A percentile compares a stretch with the other conserved stretches of the same genome.
Evolutionary conservation across 331 rosid species (phyloP).

Genomic region (Cucumis variabilis): DNA sequence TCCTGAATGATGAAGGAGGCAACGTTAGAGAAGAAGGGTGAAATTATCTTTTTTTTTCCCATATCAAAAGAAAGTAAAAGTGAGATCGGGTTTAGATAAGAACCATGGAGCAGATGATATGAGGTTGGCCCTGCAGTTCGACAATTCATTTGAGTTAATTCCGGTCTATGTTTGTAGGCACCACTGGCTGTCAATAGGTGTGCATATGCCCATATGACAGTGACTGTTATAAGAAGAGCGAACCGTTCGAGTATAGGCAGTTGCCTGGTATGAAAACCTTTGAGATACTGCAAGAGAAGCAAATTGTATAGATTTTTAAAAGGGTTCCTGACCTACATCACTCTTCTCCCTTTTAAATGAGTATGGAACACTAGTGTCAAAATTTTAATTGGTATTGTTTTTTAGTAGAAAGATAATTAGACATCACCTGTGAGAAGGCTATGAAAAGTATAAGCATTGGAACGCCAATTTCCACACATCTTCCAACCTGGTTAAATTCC

Average conservation of each 20-base stretch:
- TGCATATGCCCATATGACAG: conserved; percentile 97
- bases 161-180: conserved; percentile 85
- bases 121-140: conserved; percentile 88
- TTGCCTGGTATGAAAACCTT: conserved; percentile 76
- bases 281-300: conserved; percentile 72
- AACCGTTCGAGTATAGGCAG: conserved; percentile 84
- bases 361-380: too few species aligned
- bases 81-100: conserved; percentile 35
- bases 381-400: neutral
- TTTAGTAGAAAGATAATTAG: neutral
- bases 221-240: conserved; percentile 85
- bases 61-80: neutral
- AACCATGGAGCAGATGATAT: conserved; percentile 99
- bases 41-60: neutral
- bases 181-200: conserved; percentile 98
- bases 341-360: neutral
- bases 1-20: conserved; percentile 51
- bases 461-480: conserved; percentile 93
- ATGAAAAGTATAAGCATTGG: conserved; percentile 89
- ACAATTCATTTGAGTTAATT: conserved; percentile 75
- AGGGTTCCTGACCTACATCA: neutral
- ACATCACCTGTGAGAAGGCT: conserved; percentile 81
- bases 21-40: neutral
- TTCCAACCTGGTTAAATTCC: conserved; percentile 72
- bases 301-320: conserved; percentile 24